phyloP scores from a whole-genome alignment of 495 filamentous ascomycete genomes.

The Neurospora sp. region DNA sequence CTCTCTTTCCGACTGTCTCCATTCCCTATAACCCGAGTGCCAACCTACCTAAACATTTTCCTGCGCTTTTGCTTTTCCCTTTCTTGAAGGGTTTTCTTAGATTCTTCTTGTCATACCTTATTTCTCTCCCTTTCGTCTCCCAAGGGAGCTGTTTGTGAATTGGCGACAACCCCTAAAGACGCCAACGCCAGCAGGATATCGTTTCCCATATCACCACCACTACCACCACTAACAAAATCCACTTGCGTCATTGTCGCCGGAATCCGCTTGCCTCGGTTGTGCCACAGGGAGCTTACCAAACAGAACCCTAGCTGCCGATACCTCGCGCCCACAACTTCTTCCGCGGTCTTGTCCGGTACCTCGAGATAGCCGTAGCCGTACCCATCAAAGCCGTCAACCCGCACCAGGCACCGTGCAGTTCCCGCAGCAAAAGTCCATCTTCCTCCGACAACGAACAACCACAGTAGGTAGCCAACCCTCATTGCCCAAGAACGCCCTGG shows the following conservation, averaged over 20 bases:
- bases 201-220: neutral
- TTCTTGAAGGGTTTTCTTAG: neutral
- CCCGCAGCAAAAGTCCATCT: neutral
- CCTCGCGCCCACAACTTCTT: neutral
- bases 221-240: neutral
- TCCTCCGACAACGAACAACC: neutral
- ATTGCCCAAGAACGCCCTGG: neutral
- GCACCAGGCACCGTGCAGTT: neutral
- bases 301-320: neutral
- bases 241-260: constrained; percentile 7
- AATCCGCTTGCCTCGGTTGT: constrained; percentile 20
- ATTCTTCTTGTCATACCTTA: neutral
- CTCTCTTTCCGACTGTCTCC: neutral
- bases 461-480: neutral
- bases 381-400: neutral
- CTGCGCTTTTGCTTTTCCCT: neutral
- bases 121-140: neutral
- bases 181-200: neutral
- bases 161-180: neutral
- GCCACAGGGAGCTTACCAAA: neutral
- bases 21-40: neutral
- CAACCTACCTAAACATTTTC: neutral
- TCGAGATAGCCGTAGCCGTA: neutral
- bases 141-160: neutral
- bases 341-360: neutral